Evolutionary conservation across 2,329 filamentous ascomycete genomes (phyloP).

Genomic region (Penicillium nordicum): DNA sequence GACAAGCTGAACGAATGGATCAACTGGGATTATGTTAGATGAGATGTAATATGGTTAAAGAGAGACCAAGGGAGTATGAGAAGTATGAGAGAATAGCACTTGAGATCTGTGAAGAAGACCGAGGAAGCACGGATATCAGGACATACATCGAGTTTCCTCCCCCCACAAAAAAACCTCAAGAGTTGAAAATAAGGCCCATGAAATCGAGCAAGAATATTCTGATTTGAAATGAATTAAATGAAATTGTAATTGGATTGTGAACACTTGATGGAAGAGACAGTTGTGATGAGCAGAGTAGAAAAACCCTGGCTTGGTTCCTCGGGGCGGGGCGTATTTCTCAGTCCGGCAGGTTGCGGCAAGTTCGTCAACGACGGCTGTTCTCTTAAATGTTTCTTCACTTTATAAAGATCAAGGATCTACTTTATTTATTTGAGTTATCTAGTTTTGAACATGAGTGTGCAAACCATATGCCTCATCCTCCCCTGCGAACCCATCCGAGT

Average conservation of each 20-base stretch:
- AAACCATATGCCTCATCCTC: conserved; percentile 42
- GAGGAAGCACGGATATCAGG: conserved; percentile 7
- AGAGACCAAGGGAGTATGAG: not conserved
- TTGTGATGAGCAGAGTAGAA: conserved; percentile 8
- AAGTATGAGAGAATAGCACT: not conserved
- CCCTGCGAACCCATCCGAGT: conserved; percentile 47
- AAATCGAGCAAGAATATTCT: not conserved
- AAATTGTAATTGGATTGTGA: conserved; percentile 9
- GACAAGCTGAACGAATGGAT: conserved; percentile 1
- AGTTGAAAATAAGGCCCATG: not conserved
- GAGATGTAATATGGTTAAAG: not conserved
- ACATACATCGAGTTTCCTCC: conserved; percentile 11
- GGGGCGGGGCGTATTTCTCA: conserved; percentile 34
- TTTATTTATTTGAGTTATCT: conserved; percentile 2
- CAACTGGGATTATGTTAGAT: conserved; percentile 4
- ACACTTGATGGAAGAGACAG: conserved; percentile 11
- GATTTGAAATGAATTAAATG: not conserved
- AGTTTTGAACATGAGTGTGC: conserved; percentile 34
- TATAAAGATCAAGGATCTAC: conserved; percentile 1
- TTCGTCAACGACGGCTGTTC: not conserved
- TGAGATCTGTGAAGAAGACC: conserved; percentile 2
- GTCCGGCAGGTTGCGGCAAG: conserved; percentile 24
- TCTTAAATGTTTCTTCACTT: not conserved
- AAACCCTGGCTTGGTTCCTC: conserved; percentile 20
- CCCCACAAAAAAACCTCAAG: not conserved